These are phyloP conservation scores for Sordariomycetes sp. DNA, from an alignment of 2,329 filamentous ascomycete species.

Conservation along the genomic window DNA sequence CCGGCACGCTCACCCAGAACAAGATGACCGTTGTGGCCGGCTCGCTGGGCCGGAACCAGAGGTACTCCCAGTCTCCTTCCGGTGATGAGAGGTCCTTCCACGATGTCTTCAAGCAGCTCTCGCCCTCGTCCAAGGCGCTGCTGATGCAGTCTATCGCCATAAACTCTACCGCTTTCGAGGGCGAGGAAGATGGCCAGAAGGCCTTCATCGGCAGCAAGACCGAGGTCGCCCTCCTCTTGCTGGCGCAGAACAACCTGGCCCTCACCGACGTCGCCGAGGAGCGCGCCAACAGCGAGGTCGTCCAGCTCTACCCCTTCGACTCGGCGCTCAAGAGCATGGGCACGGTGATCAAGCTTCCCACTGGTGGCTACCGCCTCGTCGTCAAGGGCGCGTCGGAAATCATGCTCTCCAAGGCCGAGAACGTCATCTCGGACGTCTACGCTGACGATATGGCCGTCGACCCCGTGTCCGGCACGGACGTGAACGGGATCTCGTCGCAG, in stretches of 20 bases:
- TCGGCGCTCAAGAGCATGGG: slow-evolving; percentile 45
- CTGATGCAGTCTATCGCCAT: slow-evolving; percentile 35
- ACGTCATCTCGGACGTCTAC: slow-evolving; percentile 25
- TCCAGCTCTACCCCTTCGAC: slow-evolving; percentile 42
- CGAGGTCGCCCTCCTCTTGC: slow-evolving; percentile 39
- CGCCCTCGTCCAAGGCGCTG: slow-evolving; percentile 7
- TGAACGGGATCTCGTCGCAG: slow-evolving; percentile 37
- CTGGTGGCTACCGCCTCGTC: slow-evolving; percentile 32
- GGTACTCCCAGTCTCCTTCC: neutral
- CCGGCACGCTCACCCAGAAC: slow-evolving; percentile 36
- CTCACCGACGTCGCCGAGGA: slow-evolving; percentile 32
- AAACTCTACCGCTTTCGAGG: slow-evolving; percentile 49
- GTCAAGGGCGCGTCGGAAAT: slow-evolving; percentile 50
- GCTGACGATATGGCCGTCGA: slow-evolving; percentile 17
- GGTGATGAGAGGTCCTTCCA: neutral
- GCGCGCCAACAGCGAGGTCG: slow-evolving; percentile 31
- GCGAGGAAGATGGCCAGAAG: slow-evolving; percentile 29
- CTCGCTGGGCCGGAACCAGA: slow-evolving; percentile 34
- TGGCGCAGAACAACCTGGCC: slow-evolving; percentile 37
- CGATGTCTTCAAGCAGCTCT: neutral
- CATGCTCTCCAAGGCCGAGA: slow-evolving; percentile 23
- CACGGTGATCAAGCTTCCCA: slow-evolving; percentile 34
- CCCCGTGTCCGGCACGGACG: slow-evolving; percentile 31
- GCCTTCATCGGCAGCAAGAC: slow-evolving; percentile 45
- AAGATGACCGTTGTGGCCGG: slow-evolving; percentile 67